Conservation (phyloP, 495 filamentous ascomycete genomes). For the Xylaria telfairii region DNA sequence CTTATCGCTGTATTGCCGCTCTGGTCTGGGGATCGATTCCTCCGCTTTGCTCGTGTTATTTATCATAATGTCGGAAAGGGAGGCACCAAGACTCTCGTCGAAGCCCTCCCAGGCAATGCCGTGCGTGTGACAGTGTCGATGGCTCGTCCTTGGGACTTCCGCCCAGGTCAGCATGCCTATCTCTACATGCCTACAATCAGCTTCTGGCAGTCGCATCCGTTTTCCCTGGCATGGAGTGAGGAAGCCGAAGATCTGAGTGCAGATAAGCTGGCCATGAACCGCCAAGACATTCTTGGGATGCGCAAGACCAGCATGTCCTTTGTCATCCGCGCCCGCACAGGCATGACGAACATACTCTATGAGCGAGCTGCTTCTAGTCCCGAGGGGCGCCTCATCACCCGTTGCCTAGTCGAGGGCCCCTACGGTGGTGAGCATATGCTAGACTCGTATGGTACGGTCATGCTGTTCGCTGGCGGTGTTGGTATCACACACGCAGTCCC, state of each 20-base stretch:
- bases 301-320: constrained; percentile 74
- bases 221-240: constrained; percentile 70
- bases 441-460: constrained; percentile 81
- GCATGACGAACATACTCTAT: constrained; percentile 81
- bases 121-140: constrained; percentile 76
- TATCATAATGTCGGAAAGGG: constrained; percentile 74
- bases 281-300: constrained; percentile 62
- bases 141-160: constrained; percentile 75
- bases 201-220: constrained; percentile 72
- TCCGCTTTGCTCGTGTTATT: constrained; percentile 57
- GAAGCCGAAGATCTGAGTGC: constrained; percentile 52
- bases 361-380: constrained; percentile 66
- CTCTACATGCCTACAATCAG: constrained; percentile 79
- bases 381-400: constrained; percentile 63
- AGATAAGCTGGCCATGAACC: constrained; percentile 61
- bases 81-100: constrained; percentile 63
- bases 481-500: constrained; percentile 89
- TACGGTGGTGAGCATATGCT: constrained; percentile 74
- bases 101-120: constrained; percentile 69
- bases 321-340: constrained; percentile 77
- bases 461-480: constrained; percentile 86
- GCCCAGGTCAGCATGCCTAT: constrained; percentile 80
- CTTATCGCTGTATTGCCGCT: constrained; percentile 64
- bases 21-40: constrained; percentile 69
- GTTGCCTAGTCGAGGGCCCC: constrained; percentile 79